These are phyloP conservation scores for Daedaleopsis nitida DNA, from an alignment of 768 basidiomycete genomes.

Conservation along the genomic window DNA sequence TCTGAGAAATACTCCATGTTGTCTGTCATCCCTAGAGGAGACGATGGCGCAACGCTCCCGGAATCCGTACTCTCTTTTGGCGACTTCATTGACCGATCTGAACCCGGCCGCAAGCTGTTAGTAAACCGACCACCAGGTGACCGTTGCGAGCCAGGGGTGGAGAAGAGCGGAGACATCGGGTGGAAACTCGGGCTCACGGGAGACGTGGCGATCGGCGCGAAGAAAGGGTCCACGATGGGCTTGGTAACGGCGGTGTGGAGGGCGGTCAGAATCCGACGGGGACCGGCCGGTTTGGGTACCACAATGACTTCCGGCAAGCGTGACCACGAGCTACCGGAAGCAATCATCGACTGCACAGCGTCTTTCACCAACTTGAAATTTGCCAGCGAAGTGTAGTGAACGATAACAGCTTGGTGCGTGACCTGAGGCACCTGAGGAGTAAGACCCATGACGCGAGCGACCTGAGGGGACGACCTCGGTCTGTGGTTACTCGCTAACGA, in stretches of 20 bases:
- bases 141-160: constrained; percentile 35
- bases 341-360: constrained; percentile 69
- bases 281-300: constrained; percentile 96
- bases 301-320: constrained; percentile 90
- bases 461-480: constrained; percentile 79
- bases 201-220: constrained; percentile 92
- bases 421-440: constrained; percentile 33
- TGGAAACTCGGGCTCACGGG: constrained; percentile 76
- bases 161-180: constrained; percentile 47
- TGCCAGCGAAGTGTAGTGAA: constrained; percentile 89
- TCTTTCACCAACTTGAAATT: constrained; percentile 92
- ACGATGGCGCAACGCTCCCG: constrained; percentile 52
- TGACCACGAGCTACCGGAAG: constrained; percentile 45
- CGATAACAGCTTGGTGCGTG: constrained; percentile 52
- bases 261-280: constrained; percentile 88
- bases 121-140: constrained; percentile 50
- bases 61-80: constrained; percentile 46
- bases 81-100: constrained; percentile 64
- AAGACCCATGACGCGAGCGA: constrained; percentile 57
- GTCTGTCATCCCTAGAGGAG: constrained; percentile 71
- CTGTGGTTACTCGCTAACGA: constrained; percentile 68
- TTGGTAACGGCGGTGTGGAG: constrained; percentile 88
- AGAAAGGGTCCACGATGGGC: constrained; percentile 88
- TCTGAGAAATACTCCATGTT: constrained; percentile 75
- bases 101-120: constrained; percentile 52